Percentiles rank a stretch among this genome's conserved stretches.
Conservation (phyloP, 23 red algal species). For the Gracilaria caudata region DNA sequence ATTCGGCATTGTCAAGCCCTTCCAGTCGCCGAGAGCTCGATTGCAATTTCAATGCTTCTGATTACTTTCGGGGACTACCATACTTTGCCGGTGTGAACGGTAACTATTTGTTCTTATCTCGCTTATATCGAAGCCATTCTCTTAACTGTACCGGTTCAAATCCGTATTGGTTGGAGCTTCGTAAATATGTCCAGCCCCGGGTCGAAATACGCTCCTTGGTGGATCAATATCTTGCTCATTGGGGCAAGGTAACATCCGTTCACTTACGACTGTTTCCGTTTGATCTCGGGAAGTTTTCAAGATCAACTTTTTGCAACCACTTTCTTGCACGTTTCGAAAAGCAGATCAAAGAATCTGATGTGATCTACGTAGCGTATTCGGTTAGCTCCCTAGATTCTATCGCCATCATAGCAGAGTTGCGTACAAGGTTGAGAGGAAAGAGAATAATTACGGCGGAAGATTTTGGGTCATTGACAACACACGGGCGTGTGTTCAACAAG, state of each 20-base stretch:
- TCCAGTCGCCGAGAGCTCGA: constrained; percentile 38
- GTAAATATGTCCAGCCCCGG: constrained; percentile 33
- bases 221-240: constrained; percentile 6
- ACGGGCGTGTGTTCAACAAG: constrained; percentile 30
- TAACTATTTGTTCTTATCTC: constrained; percentile 42
- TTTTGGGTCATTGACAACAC: neutral
- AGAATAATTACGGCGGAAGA: constrained; percentile 28
- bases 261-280: constrained; percentile 38
- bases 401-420: constrained; percentile 24
- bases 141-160: constrained; percentile 34
- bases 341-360: constrained; percentile 8
- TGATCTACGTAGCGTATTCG: constrained; percentile 26
- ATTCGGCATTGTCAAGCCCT: neutral
- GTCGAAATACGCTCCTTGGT: constrained; percentile 31
- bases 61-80: constrained; percentile 29
- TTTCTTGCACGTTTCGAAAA: constrained; percentile 15
- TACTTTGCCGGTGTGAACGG: constrained; percentile 43
- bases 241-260: constrained; percentile 25
- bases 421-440: neutral
- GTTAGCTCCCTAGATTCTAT: constrained; percentile 19
- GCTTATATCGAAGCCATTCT: constrained; percentile 39
- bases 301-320: constrained; percentile 14
- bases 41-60: constrained; percentile 36
- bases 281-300: constrained; percentile 27
- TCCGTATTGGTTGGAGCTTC: constrained; percentile 48